A percentile compares a stretch with the other conserved stretches of the same genome.
phyloP scores from a whole-genome alignment of 345 rosid genomes.

The Pugionium dolabratum region DNA sequence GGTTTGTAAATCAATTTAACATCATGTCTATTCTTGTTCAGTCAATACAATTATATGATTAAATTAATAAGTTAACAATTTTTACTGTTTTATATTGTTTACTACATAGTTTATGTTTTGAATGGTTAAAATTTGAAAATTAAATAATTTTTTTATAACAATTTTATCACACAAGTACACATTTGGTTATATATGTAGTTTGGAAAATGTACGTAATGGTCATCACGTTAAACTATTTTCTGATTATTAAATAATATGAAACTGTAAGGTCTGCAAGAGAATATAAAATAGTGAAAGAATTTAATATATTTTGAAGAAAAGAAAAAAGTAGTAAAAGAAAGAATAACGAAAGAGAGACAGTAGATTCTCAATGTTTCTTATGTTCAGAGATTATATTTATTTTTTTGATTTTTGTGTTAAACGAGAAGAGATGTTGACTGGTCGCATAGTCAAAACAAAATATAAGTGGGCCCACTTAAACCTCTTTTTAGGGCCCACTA shows the following conservation, averaged over 20 bases:
- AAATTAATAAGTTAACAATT: no score
- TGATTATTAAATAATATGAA: slow-evolving; percentile 1
- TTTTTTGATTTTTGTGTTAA: neutral
- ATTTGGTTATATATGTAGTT: slow-evolving; percentile 10
- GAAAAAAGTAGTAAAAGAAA: neutral
- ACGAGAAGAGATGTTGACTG: slow-evolving; percentile 45
- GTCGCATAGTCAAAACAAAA: slow-evolving; percentile 43
- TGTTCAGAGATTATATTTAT: slow-evolving; percentile 29
- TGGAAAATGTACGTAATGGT: slow-evolving; percentile 10
- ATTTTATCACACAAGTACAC: neutral
- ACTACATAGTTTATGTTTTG: no score
- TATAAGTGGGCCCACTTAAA: slow-evolving; percentile 29
- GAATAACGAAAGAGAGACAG: slow-evolving; percentile 10
- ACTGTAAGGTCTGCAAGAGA: slow-evolving; percentile 4
- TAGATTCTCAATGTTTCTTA: slow-evolving; percentile 47
- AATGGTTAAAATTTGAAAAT: no score
- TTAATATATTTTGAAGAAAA: neutral
- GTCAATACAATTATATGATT: no score
- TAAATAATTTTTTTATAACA: no score
- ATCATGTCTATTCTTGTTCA: no score
- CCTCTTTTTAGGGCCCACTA: slow-evolving; percentile 37
- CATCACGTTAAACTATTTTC: slow-evolving; percentile 13
- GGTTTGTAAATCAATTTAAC: no score
- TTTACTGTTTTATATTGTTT: no score
- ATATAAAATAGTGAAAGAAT: neutral